Evolutionary conservation across 139 green algal genomes (phyloP).

Genomic region (Deuterostichococcus epilithicus): DNA sequence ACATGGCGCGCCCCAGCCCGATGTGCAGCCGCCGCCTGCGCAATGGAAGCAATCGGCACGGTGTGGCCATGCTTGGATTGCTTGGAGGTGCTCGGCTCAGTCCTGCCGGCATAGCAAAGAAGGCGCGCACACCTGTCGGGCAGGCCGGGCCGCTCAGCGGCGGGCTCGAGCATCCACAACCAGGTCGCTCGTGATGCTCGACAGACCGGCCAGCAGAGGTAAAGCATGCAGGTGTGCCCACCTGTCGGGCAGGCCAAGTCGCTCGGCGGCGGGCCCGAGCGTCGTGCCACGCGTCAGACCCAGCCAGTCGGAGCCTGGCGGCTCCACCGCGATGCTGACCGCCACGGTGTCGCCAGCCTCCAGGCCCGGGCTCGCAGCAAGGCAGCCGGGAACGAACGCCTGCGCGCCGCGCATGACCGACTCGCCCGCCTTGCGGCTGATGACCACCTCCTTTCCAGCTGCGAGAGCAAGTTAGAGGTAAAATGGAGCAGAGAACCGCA

Average conservation of each 20-base stretch:
- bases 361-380: slow-evolving; percentile 51
- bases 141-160: too few relatives aligned
- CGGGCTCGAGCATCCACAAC: too few relatives aligned
- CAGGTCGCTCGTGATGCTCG: too few relatives aligned
- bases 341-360: slow-evolving; percentile 64
- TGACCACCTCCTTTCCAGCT: slow-evolving; percentile 65
- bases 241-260: not conserved
- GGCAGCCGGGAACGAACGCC: slow-evolving; percentile 66
- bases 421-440: slow-evolving; percentile 78
- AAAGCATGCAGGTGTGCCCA: not conserved
- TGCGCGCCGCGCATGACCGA: slow-evolving; percentile 76
- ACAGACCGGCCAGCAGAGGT: too few relatives aligned
- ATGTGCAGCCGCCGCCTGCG: slow-evolving; percentile 49
- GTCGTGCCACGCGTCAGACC: too few relatives aligned
- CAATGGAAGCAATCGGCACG: not conserved
- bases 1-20: slow-evolving; percentile 44
- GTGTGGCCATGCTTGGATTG: too few relatives aligned
- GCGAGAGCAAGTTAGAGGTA: too few relatives aligned
- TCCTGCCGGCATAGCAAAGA: too few relatives aligned
- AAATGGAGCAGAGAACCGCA: not conserved
- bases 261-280: not conserved
- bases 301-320: too few relatives aligned
- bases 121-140: too few relatives aligned
- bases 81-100: too few relatives aligned
- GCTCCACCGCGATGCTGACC: slow-evolving; percentile 29